These are phyloP conservation scores for Eremothecium sinecaudum DNA, from an alignment of 1,139 yeast species.

Conservation along the genomic window DNA sequence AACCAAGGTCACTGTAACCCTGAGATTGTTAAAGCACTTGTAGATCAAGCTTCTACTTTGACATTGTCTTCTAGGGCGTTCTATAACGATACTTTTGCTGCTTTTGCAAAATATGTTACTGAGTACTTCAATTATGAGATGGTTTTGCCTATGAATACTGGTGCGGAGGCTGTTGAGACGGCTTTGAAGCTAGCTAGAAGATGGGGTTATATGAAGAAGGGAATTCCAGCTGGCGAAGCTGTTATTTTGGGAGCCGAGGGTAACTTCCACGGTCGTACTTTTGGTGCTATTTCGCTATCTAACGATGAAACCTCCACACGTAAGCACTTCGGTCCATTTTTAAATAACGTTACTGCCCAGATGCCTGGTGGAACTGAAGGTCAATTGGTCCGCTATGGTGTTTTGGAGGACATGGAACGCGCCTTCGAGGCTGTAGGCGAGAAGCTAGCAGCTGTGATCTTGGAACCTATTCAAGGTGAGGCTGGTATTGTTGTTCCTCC, in stretches of 20 bases:
- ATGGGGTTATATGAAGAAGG: constrained; percentile 91
- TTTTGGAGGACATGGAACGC: constrained; percentile 73
- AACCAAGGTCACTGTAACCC: constrained; percentile 99
- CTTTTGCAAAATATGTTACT: constrained; percentile 78
- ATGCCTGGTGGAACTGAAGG: constrained; percentile 42
- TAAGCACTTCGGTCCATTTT: constrained; percentile 81
- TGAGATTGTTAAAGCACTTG: constrained; percentile 71
- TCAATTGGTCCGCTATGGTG: constrained; percentile 59
- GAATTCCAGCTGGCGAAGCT: constrained; percentile 75
- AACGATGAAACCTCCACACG: constrained; percentile 87
- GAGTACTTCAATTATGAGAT: constrained; percentile 84
- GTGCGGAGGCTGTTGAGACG: constrained; percentile 98
- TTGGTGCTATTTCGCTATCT: constrained; percentile 92
- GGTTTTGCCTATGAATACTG: constrained; percentile 97
- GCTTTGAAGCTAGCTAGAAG: constrained; percentile 89
- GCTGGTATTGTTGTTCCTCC: constrained; percentile 98
- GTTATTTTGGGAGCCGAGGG: constrained; percentile 77
- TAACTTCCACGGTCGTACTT: constrained; percentile 94
- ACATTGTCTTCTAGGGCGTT: constrained; percentile 90
- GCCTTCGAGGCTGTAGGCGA: constrained; percentile 82
- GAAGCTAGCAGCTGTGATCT: constrained; percentile 79
- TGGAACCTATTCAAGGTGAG: constrained; percentile 98
- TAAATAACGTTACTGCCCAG: constrained; percentile 72
- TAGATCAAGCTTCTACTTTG: constrained; percentile 76
- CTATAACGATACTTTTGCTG: constrained; percentile 80